Conservation (phyloP, 2,329 filamentous ascomycete genomes). For the Meredithiella fracta region DNA sequence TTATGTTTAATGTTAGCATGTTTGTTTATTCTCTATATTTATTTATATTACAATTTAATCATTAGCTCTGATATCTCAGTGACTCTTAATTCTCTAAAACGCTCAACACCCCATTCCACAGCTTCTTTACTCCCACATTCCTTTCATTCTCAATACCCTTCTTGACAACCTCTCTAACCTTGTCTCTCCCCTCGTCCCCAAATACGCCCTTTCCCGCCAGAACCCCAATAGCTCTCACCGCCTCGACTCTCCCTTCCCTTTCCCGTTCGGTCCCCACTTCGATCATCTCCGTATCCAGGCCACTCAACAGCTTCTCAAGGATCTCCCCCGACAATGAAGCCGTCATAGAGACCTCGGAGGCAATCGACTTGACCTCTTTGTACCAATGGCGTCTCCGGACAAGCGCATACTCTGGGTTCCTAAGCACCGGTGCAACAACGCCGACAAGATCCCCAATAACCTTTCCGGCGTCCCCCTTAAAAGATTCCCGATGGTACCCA, state of each 20-base stretch:
- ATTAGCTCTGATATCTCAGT: no score
- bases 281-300: conserved; percentile 29
- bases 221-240: conserved; percentile 27
- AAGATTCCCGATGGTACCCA: conserved; percentile 29
- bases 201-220: conserved; percentile 29
- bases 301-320: conserved; percentile 25
- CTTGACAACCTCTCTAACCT: conserved; percentile 20
- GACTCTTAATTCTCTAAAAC: conserved; percentile 4
- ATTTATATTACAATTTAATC: no score
- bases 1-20: no score
- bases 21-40: no score
- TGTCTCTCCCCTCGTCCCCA: conserved; percentile 19
- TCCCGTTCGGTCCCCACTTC: conserved; percentile 36
- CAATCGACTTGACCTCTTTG: conserved; percentile 11
- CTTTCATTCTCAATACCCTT: conserved; percentile 26
- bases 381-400: conserved; percentile 39
- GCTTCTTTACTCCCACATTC: conserved; percentile 29
- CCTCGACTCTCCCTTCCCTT: conserved; percentile 29
- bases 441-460: conserved; percentile 27
- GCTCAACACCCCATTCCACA: conserved; percentile 24
- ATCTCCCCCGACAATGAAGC: no score
- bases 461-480: conserved; percentile 23
- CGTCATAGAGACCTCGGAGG: conserved; percentile 10
- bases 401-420: conserved; percentile 23
- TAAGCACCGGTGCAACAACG: conserved; percentile 27